Percentiles rank a stretch among this genome's conserved stretches.
phyloP scores from a whole-genome alignment of 768 basidiomycete genomes.

The Tephrocybe sp. region DNA sequence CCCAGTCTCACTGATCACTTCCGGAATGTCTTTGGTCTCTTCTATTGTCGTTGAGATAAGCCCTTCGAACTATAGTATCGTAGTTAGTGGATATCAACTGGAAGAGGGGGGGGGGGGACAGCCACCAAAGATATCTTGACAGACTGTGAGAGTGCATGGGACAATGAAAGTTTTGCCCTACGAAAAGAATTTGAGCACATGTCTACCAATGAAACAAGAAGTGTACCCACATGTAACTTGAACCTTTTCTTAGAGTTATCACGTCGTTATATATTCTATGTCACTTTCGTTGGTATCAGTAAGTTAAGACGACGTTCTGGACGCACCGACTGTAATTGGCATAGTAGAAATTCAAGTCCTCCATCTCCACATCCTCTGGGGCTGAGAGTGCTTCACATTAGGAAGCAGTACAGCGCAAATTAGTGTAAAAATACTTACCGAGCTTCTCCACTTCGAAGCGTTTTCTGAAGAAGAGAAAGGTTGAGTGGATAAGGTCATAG shows the following conservation, averaged over 20 bases:
- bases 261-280: slow-evolving; percentile 94
- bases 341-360: slow-evolving; percentile 96
- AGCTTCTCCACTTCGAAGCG: slow-evolving; percentile 93
- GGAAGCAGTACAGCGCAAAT: slow-evolving; percentile 9
- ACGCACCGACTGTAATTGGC: slow-evolving; percentile 92
- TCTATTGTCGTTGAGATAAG: slow-evolving; percentile 92
- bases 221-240: slow-evolving; percentile 83
- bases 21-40: slow-evolving; percentile 95
- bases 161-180: slow-evolving; percentile 95
- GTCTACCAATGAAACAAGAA: slow-evolving; percentile 5
- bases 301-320: too few species aligned
- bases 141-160: slow-evolving; percentile 93
- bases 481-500: slow-evolving; percentile 7
- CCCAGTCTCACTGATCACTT: slow-evolving; percentile 89
- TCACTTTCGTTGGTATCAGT: slow-evolving; percentile 3
- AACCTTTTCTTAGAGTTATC: slow-evolving; percentile 91
- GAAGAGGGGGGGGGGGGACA: neutral
- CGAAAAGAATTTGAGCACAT: neutral
- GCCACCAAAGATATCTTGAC: slow-evolving; percentile 91
- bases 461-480: slow-evolving; percentile 65
- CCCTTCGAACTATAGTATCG: slow-evolving; percentile 72
- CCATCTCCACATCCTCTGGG: slow-evolving; percentile 91
- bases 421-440: slow-evolving; percentile 39
- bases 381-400: slow-evolving; percentile 38
- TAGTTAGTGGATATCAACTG: neutral